Evolutionary conservation across 768 basidiomycete species (phyloP), one percentile per base, ranked within the genome.

Genomic region (Lactifluus rugatus): DNA sequence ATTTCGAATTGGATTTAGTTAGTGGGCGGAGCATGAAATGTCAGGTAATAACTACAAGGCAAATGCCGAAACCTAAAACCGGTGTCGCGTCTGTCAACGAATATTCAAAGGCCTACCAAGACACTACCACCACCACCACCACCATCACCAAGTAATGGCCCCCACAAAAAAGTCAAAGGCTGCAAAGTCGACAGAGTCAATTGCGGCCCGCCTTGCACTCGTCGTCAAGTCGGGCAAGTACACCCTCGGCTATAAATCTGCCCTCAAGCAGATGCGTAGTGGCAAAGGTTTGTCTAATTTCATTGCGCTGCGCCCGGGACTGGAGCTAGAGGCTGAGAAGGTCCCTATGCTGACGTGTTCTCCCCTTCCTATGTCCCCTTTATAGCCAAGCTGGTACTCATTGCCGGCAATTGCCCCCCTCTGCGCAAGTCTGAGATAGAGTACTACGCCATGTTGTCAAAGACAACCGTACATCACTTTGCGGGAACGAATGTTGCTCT

Each of bases 381-480:
- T 19, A 17, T 70, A 99, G 95, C 95, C 75, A 98, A 96, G 78
- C 91, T 99, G 66, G 87, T 99, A 71, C 78, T 99, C 73, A 96
- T 99, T 71, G 93, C 95, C 69, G 94, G 93, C 66, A 99, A 99
- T 79, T 96, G 93, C 78, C 96, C 96, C 58, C 96, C 96, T 62
- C 84, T 99, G 62, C 92, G 96, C 74, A 96, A 96, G 75, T 97
- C 95, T 61, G 96, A 99, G 81, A 81, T 99, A 59, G 96, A 99
- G 80, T 99, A 98, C 81, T 99, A 98, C 72, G 96, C 93, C 77
- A 96, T 96, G 94, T 81, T 99, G 72, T 96, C 93, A 66, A 99
- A 99, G 81, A 98, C 95, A 57, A 84, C 89, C 57, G 95, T 98
- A 57, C 96, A 98, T 77, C 94, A 98, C 78, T 99, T 96, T 73